phyloP scores from a whole-genome alignment of 768 basidiomycete species.

The Clathrus columnatus region DNA sequence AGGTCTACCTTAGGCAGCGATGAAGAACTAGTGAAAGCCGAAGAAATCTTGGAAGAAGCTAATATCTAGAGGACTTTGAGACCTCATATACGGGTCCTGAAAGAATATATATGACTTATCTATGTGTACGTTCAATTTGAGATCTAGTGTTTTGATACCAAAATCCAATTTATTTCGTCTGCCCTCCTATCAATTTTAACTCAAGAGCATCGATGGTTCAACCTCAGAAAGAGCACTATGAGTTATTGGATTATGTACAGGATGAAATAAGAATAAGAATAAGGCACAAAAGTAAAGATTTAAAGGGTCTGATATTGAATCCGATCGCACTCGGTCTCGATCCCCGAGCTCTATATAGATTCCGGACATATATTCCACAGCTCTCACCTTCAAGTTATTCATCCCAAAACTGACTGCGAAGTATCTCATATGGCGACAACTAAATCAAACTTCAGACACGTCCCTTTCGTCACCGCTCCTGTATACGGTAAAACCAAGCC shows the following conservation, averaged over 20 bases:
- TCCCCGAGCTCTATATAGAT: background rate
- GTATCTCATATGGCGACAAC: background rate
- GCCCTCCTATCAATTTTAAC: too few relatives aligned
- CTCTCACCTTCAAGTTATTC: background rate
- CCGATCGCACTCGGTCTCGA: background rate
- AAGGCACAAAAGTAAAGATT: too few relatives aligned
- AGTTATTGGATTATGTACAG: too few relatives aligned
- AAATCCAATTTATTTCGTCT: too few relatives aligned
- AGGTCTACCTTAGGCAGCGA: constrained; percentile 29
- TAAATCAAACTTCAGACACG: background rate
- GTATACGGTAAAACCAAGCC: background rate
- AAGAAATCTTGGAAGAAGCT: constrained; percentile 46
- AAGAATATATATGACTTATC: background rate
- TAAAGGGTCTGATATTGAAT: background rate
- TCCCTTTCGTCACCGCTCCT: background rate
- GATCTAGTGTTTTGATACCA: background rate
- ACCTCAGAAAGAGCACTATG: too few relatives aligned
- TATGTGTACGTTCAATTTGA: background rate
- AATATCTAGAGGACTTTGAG: constrained; percentile 29
- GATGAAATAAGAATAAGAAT: too few relatives aligned
- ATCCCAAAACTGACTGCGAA: background rate
- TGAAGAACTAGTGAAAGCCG: constrained; percentile 37
- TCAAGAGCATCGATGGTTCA: too few relatives aligned
- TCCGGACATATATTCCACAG: background rate
- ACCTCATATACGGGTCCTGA: background rate